These are phyloP conservation scores for Triadica sebifera DNA, from an alignment of 345 rosid species.

Conservation along the genomic window DNA sequence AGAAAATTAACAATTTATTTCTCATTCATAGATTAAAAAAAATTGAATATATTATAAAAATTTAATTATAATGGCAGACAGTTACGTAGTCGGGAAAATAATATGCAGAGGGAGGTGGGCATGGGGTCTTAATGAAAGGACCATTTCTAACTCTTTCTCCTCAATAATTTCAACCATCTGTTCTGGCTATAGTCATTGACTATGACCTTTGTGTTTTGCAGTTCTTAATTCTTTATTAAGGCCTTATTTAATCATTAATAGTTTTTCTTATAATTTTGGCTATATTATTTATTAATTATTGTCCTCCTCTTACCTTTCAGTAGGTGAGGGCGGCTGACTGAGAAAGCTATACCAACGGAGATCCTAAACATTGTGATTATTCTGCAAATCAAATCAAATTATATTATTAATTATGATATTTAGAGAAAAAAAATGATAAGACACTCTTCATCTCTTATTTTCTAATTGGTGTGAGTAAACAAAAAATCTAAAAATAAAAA, in stretches of 20 bases:
- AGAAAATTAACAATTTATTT: slow-evolving; percentile 18
- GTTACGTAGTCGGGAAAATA: slow-evolving; percentile 23
- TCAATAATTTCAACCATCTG: slow-evolving; percentile 39
- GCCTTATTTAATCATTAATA: background rate
- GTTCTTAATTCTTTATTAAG: background rate
- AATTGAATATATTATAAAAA: slow-evolving; percentile 10
- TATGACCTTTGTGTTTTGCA: slow-evolving; percentile 16
- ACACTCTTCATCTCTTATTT: too few relatives aligned
- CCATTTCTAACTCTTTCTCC: slow-evolving; percentile 43
- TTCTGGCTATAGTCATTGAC: slow-evolving; percentile 25
- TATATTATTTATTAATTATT: slow-evolving; percentile 9
- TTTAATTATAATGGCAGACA: slow-evolving; percentile 9
- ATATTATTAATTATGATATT: too few relatives aligned
- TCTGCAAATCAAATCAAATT: too few relatives aligned
- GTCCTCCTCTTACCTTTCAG: slow-evolving; percentile 22
- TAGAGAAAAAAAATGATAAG: too few relatives aligned
- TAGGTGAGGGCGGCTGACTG: slow-evolving; percentile 32
- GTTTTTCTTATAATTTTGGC: background rate
- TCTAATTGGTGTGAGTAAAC: too few relatives aligned
- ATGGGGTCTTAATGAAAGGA: slow-evolving; percentile 27
- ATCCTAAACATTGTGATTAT: background rate
- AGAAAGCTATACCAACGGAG: slow-evolving; percentile 38
- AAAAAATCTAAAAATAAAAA: too few relatives aligned
- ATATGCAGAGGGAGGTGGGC: slow-evolving; percentile 11
- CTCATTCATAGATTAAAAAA: slow-evolving; percentile 5